These are phyloP conservation scores for Lipomyces yamanashiensis DNA, from an alignment of 805 yeast species.

Conservation along the genomic window DNA sequence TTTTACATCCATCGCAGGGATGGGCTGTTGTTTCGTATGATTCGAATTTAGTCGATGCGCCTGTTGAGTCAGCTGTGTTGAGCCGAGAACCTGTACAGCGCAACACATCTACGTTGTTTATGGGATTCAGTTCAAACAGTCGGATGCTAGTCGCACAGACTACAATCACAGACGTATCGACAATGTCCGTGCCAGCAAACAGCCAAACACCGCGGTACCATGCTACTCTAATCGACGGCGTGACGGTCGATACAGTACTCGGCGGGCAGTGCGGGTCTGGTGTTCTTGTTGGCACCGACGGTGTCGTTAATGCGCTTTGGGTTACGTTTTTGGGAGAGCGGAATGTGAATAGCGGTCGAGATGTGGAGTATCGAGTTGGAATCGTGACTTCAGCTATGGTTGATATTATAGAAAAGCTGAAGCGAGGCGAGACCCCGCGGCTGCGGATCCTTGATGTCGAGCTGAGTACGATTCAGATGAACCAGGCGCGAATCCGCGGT, in stretches of 20 bases:
- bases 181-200: slow-evolving; percentile 72
- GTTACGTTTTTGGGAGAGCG: slow-evolving; percentile 80
- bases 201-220: slow-evolving; percentile 77
- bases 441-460: slow-evolving; percentile 78
- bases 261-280: slow-evolving; percentile 81
- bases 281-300: slow-evolving; percentile 73
- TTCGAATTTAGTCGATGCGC: slow-evolving; percentile 71
- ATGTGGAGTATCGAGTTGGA: slow-evolving; percentile 72
- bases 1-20: slow-evolving; percentile 85
- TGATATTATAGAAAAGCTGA: slow-evolving; percentile 60
- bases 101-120: slow-evolving; percentile 76
- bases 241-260: slow-evolving; percentile 72
- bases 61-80: slow-evolving; percentile 69
- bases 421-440: slow-evolving; percentile 56
- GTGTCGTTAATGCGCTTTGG: slow-evolving; percentile 85
- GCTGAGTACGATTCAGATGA: slow-evolving; percentile 66
- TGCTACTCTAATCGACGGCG: slow-evolving; percentile 80
- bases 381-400: slow-evolving; percentile 71
- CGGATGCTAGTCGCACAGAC: slow-evolving; percentile 77
- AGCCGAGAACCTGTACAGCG: slow-evolving; percentile 61
- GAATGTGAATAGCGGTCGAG: slow-evolving; percentile 56
- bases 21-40: slow-evolving; percentile 85
- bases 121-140: slow-evolving; percentile 75
- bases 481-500: slow-evolving; percentile 82
- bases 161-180: slow-evolving; percentile 73